Base-by-base conservation (phyloP, 306 rosid species). In the Vachellia pachyceras region DNA sequence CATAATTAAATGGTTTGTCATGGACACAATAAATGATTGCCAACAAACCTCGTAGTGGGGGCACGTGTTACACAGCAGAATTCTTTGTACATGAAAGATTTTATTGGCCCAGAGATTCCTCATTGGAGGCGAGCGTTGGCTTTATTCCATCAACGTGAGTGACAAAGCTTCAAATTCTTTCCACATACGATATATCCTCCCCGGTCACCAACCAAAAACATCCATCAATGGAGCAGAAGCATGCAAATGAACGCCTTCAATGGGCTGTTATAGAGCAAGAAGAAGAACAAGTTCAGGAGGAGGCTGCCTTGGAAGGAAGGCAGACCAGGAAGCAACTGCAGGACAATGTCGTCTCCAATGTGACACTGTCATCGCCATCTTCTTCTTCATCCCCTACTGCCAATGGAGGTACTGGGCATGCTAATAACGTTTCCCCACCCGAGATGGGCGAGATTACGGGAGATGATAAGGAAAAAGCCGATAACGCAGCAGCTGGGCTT, bases 241-340 rank as follows among this genome's bases (percentile, higher is more conserved):
- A 41, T 20, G 50, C 46, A 40, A 10, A 41, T 33, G 86, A 79
- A 33, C 58, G 37, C 39, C 80, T 63, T n/a, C 75, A 77, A 33
- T 54, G 78, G 77, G 69, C 57, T 25, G 35, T 54, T 14, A 40
- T 50, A 41, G 72, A 65, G 13, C 46, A 72, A 33, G 82, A 76
- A 70, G 79, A 71, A 39, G 73, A 76, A 70, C 79, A 66, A 15
- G 80, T 23, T n/a, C 87, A 80, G 45, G 88, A 80, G 54, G 89
- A 46, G 47, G 65, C 47, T 75, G 40, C 82, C 79, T 85, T 85
- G 80, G 64, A 80, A 64, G 78, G 58, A 75, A 77, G 79, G 71
- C 50, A 82, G 25, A 12, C 64, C 5, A 44, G 77, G 36, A 64
- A 45, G 73, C 80, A 84, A 29, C 77, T 13, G 18, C 40, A 60